Conservation (phyloP, 2,329 filamentous ascomycete genomes). For the Hymenoscyphus occultus region DNA sequence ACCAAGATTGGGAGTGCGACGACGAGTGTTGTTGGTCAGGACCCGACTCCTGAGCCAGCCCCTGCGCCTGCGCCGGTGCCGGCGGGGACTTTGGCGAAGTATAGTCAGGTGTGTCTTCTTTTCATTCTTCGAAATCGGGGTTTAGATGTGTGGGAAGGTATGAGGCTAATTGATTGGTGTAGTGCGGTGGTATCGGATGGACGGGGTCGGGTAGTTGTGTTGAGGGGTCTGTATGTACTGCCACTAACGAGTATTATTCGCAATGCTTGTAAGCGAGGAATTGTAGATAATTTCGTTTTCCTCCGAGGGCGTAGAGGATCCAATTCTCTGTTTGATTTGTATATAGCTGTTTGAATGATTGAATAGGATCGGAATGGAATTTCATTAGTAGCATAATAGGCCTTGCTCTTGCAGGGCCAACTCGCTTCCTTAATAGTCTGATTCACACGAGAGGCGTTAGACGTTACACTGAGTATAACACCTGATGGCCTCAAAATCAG, state of each 20-base stretch:
- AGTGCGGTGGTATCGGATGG: constrained; percentile 32
- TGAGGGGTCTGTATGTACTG: constrained; percentile 27
- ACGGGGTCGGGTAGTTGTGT: constrained; percentile 29
- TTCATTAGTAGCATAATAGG: too few relatives aligned
- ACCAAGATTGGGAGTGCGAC: constrained; percentile 7
- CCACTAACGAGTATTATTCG: constrained; percentile 28
- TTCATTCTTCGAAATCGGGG: too few relatives aligned
- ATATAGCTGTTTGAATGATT: too few relatives aligned
- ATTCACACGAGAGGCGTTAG: too few relatives aligned
- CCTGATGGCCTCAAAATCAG: too few relatives aligned
- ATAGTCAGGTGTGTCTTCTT: constrained; percentile 7
- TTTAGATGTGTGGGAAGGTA: not conserved
- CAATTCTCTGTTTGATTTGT: too few relatives aligned
- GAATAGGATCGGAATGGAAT: too few relatives aligned
- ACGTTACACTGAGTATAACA: too few relatives aligned
- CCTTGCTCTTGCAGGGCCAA: too few relatives aligned
- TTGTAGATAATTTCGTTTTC: not conserved
- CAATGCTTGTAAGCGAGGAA: constrained; percentile 25
- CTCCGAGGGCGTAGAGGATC: too few relatives aligned
- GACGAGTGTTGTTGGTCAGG: not conserved
- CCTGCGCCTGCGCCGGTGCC: constrained; percentile 5
- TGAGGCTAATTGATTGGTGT: not conserved
- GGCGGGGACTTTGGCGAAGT: constrained; percentile 22
- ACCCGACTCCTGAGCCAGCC: not conserved
- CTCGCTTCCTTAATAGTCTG: too few relatives aligned